Conservation (phyloP, 345 rosid genomes). For the Euphorbia pulcherrima region DNA sequence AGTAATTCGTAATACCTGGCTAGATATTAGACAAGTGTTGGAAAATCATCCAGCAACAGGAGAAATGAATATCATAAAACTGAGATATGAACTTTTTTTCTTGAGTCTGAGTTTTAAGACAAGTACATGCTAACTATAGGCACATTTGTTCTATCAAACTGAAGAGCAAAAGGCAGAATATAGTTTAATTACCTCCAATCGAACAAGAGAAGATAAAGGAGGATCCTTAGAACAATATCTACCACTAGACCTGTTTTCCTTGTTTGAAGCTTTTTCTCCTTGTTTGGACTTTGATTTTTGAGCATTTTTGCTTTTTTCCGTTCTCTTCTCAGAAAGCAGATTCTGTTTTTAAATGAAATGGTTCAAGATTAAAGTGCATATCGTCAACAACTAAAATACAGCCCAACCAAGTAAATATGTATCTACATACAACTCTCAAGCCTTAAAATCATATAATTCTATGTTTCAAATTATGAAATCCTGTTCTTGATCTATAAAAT, state of each 20-base stretch:
- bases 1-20: background rate
- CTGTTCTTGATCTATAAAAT: background rate
- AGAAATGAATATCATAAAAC: background rate
- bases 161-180: background rate
- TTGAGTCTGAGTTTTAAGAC: background rate
- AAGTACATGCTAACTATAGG: background rate
- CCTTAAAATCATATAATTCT: background rate
- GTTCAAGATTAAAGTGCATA: background rate
- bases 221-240: constrained; percentile 25
- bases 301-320: background rate
- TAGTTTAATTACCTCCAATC: constrained; percentile 27
- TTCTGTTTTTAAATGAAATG: constrained; percentile 28
- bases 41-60: background rate
- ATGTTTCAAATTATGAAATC: background rate
- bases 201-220: constrained; percentile 24
- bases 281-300: constrained; percentile 29
- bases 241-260: constrained; percentile 17
- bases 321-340: constrained; percentile 18
- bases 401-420: no score
- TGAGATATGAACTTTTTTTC: background rate
- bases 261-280: constrained; percentile 19
- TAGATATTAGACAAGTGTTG: background rate
- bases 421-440: no score
- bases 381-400: constrained; percentile 1
- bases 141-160: background rate